Evolutionary conservation across 2,329 filamentous ascomycete genomes (phyloP).

Genomic region (Cryphonectria naterciae): DNA sequence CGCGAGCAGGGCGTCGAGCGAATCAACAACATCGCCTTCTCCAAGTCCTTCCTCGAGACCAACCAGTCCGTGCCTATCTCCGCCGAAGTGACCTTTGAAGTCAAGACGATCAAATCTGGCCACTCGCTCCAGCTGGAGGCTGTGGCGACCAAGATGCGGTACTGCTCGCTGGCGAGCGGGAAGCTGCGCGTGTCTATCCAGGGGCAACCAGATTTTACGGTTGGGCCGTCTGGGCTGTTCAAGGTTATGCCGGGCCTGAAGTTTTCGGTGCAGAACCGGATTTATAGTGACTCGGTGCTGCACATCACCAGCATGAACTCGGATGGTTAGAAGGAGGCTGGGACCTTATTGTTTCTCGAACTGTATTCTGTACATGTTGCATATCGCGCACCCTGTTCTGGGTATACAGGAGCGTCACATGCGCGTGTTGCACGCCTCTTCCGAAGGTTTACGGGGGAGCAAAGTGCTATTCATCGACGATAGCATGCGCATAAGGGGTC

Average conservation of each 20-base stretch:
- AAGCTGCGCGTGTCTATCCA: slow-evolving; percentile 36
- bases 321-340: neutral
- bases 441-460: neutral
- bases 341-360: neutral
- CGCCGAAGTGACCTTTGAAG: slow-evolving; percentile 36
- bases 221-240: slow-evolving; percentile 37
- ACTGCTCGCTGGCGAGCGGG: slow-evolving; percentile 38
- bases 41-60: slow-evolving; percentile 39
- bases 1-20: slow-evolving; percentile 20
- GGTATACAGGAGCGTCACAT: neutral
- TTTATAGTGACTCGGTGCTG: slow-evolving; percentile 36
- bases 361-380: neutral
- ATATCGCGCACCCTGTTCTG: neutral
- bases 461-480: neutral
- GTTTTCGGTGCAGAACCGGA: slow-evolving; percentile 33
- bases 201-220: slow-evolving; percentile 33
- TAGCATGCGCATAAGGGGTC: neutral
- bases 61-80: slow-evolving; percentile 33
- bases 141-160: slow-evolving; percentile 30
- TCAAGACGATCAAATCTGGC: slow-evolving; percentile 37
- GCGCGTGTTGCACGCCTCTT: neutral
- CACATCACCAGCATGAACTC: slow-evolving; percentile 28
- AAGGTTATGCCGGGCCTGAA: slow-evolving; percentile 32
- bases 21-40: slow-evolving; percentile 37
- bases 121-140: slow-evolving; percentile 31